Evolutionary conservation across 2,329 filamentous ascomycete species (phyloP), one percentile per base, ranked within the genome.

Genomic region (Talaromyces albobiverticillius): DNA sequence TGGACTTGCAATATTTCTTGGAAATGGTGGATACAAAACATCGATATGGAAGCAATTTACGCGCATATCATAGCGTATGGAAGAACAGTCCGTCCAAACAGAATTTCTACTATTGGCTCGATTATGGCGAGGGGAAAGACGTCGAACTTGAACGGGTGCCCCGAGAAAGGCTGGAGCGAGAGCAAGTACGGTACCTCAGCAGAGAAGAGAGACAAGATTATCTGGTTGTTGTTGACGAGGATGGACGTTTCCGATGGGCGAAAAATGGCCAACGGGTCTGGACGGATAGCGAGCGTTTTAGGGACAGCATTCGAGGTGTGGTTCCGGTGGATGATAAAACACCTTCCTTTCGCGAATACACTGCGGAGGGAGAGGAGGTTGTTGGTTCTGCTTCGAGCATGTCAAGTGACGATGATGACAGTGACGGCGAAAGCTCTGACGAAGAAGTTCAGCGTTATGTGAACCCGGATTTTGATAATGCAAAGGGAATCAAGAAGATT

Each of bases 71-170:
- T 64, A 82, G 84, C 56, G 84, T 88, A 60, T 96, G 92, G 92
- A 90, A 90, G 69, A 83, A 81, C 57, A 77, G 83, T 1, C 78
- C 88, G 25, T 93, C 90, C 0, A 82, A 84, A 4, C 87, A 96
- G 67, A 95, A 94, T 66, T 96, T 92, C 79, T 96, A 96, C 69
- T 93, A 91, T 72, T 96, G 92, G 91, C 78, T 96, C 1, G 92
- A 96, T 67, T 79, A 88, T 55, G 92, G 92, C 4, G 86, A 86
- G 46, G 92, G 92, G 0, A 84, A 77, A 61, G 70, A 81, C 36
- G 67, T 94, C 41, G 87, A 93, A 59, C 75, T 93, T 11, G 80
- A 84, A 3, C 80, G 82, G 0, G 90, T 90, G 59, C 86, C 90
- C 1, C 80, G 92, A 32, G 86, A 89, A 56, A 78, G 84, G 13